Evolutionary conservation across 1,139 yeast species (phyloP), one percentile per base, ranked within the genome.

Genomic region (Candida sp.): DNA sequence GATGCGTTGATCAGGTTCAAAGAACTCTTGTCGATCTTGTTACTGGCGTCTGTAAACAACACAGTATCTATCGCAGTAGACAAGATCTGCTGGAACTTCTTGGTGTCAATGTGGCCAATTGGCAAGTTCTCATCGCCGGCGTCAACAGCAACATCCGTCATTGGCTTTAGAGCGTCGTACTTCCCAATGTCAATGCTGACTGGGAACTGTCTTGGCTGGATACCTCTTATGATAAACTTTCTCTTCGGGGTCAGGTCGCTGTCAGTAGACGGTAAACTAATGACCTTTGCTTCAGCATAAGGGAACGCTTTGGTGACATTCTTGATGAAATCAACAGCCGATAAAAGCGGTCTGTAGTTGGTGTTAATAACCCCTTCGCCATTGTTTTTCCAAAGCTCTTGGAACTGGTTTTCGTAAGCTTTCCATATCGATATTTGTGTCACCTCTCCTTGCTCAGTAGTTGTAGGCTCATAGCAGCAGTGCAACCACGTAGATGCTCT

Each of bases 381-480:
- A 47, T 63, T 58, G 17, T 68, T 43, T 42, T 56, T 50, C 75
- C 79, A 70, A 48, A 71, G 70, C 49, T 73, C 73, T 52, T 78
- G 78, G 62, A 94, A 94, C 65, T 89, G 96, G 28, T 85, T 77
- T 66, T 94, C 99, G 69, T 94, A 94, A 0, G 97, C 86, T 67
- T 93, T 91, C 99, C 99, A 94, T 47, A 94, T 79, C 11, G 96
- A 89, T 32, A 94, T 92, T 70, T 94, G 99, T 0, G 98, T 93
- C 7, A 93, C 97, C 66, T 92, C 97, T 4, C 96, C 92, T 3
- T 77, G 72, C 9, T 52, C 59, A 5, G 80, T 82, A 3, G 42
- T 39, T 7, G 56, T 47, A 11, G 96, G 91, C 60, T 87, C 94
- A 70, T 91, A 96, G 57, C 96, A 89, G 58, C 97, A 88, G 60